phyloP scores from a whole-genome alignment of 768 basidiomycete species.

The Chalciporus chontae region DNA sequence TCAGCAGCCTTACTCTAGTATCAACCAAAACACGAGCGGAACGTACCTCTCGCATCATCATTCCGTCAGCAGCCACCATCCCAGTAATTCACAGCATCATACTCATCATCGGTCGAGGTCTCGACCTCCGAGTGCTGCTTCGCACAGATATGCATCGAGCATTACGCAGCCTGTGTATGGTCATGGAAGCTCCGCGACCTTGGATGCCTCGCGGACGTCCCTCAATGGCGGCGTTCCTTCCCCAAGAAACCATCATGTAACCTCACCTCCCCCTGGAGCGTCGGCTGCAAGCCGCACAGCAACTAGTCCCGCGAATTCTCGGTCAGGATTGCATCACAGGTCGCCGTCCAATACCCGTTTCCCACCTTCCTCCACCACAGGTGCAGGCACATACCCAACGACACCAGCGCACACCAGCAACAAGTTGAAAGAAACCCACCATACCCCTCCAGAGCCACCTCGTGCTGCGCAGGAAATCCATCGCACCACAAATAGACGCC shows the following conservation, averaged over 20 bases:
- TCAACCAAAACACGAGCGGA: constrained; percentile 11
- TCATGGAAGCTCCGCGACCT: constrained; percentile 21
- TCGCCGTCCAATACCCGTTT: constrained; percentile 19
- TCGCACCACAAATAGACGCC: constrained; percentile 19
- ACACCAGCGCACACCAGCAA: neutral
- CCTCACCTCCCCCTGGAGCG: constrained; percentile 10
- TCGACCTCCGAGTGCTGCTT: constrained; percentile 29
- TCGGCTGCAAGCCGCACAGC: constrained; percentile 7
- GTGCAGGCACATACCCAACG: neutral
- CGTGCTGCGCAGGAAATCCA: constrained; percentile 16
- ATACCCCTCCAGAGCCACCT: neutral
- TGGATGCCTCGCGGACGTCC: constrained; percentile 21
- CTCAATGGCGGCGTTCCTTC: constrained; percentile 13
- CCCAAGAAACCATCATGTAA: constrained; percentile 8
- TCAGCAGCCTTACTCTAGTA: constrained; percentile 5
- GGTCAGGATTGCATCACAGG: constrained; percentile 13
- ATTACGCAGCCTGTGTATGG: constrained; percentile 24
- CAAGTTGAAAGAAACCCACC: constrained; percentile 2
- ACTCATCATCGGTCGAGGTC: constrained; percentile 23
- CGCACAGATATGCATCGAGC: constrained; percentile 29
- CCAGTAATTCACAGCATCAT: constrained; percentile 17
- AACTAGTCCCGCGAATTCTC: neutral
- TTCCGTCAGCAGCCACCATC: constrained; percentile 7
- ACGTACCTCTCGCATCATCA: constrained; percentile 12
- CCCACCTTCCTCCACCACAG: neutral